Evolutionary conservation across 1,284 basidiomycete species (phyloP), one percentile per base, ranked within the genome.

Genomic region (Malassezia slooffiae): DNA sequence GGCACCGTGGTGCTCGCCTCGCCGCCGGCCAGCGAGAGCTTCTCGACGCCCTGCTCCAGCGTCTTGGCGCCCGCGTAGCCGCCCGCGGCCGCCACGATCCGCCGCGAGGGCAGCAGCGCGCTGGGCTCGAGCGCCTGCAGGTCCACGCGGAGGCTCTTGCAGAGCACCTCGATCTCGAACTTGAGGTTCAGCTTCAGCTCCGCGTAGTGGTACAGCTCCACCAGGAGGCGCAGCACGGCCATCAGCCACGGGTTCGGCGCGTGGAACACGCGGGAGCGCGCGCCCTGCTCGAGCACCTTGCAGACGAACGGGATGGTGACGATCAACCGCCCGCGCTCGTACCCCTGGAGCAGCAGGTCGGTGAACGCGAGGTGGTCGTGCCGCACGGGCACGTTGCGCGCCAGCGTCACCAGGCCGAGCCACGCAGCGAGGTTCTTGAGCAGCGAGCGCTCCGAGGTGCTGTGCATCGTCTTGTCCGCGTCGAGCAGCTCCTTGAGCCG

Each of bases 231-330:
- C 56, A 97, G 75, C 50, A 97, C 84, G 0, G 85, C 90, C 82
- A 93, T 89, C 44, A 99, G 73, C 93, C 93, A 99, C 1, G 93
- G 93, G 71, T 97, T 99, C 20, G 93, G 93, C 13, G 86, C 83
- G 62, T 79, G 81, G 79, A 97, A 99, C 27, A 97, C 85, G 52
- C 76, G 81, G 32, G 89, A 95, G 64, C 82, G 80, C 42, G 81
- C 77, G 59, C 86, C 90, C 39, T 86, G 85, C 67, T 90, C 86
- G 42, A 99, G 77, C 4, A 91, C 83, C 72, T 95, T 96, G 79
- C 90, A 96, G 22, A 97, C 86, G 70, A 97, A 99, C 1, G 93
- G 90, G 52, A 99, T 95, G 8, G 90, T 89, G 12, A 96, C 85
- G 36, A 91, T 80, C 34, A 96, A 76, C 35, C 90, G 80, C 47